Base-by-base conservation (phyloP, 257 asterid species). In the Ocimum tenuiflorum region DNA sequence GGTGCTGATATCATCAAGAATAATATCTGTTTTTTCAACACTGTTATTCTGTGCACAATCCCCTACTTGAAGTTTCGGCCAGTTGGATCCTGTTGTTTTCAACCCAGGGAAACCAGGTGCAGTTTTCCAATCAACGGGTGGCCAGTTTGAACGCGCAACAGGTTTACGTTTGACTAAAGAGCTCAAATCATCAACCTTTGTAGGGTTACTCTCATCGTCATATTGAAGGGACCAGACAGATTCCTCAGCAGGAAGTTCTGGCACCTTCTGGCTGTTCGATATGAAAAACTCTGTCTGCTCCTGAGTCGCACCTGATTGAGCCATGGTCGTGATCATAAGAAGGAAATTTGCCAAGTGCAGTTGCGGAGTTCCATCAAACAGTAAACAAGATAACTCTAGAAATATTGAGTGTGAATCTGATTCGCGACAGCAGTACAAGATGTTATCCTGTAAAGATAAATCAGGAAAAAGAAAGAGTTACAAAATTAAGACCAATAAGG, bases 301-400 rank as follows among this genome's bases (percentile, higher is more conserved):
- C 78, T 83, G 85, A 5, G 79, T 79, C 35, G 95, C 78, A 71
- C 97, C 96, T 63, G 99, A 88, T 80, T 81, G 81, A 0, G 82
- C 91, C 96, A 86, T 85, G 45, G 86, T 83, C 4, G 88, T 79
- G 63, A 90, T 79, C 95, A 94, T 86, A 79, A 83, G 95, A 77
- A 94, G 95, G 78, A 94, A 90, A 81, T 94, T 94, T 12, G 97
- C 99, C 24, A 94, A 75, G 60, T 85, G 92, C 83, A 94, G 65
- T 45, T 88, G 82, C 0, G 88, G 86, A 75, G 76, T 53, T 62
- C 85, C 95, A 41, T 72, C 67, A 38, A 70, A 77, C 17, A 94
- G 81, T 17, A 91, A 72, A 69, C 83, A 69, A 56, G 99, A 90
- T 38, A 94, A 67, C 80, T 94, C 96, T 74, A 88, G 54, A 69